These are phyloP conservation scores for Psidium guajava DNA, from an alignment of 345 rosid genomes.

Conservation along the genomic window DNA sequence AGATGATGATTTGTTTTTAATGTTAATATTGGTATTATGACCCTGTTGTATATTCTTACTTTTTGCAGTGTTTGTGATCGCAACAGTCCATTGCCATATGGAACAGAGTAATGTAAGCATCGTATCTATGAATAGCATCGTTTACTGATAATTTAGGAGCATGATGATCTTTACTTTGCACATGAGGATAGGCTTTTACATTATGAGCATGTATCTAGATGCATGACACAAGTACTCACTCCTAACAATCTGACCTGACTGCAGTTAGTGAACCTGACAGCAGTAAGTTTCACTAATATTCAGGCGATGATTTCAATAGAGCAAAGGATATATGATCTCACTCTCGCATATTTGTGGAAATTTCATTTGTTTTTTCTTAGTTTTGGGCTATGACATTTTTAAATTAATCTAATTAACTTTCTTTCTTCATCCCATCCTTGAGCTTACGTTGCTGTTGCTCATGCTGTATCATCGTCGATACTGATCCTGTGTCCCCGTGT, in stretches of 20 bases:
- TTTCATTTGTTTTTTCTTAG: neutral
- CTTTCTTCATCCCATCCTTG: neutral
- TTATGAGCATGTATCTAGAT: neutral
- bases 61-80: neutral
- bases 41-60: neutral
- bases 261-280: neutral
- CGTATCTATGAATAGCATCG: neutral
- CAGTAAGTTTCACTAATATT: neutral
- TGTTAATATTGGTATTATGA: neutral
- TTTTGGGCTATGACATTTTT: neutral
- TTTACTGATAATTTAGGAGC: neutral
- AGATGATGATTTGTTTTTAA: neutral
- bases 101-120: neutral
- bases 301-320: neutral
- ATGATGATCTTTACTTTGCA: neutral
- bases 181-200: neutral
- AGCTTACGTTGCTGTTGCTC: neutral
- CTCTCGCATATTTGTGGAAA: neutral
- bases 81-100: neutral
- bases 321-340: neutral
- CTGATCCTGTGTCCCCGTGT: neutral
- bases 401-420: neutral
- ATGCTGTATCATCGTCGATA: neutral
- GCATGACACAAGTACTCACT: neutral
- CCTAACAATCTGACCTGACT: neutral